Base-by-base conservation (phyloP, 495 filamentous ascomycete species). In the Annulohypoxylon maeteangense region DNA sequence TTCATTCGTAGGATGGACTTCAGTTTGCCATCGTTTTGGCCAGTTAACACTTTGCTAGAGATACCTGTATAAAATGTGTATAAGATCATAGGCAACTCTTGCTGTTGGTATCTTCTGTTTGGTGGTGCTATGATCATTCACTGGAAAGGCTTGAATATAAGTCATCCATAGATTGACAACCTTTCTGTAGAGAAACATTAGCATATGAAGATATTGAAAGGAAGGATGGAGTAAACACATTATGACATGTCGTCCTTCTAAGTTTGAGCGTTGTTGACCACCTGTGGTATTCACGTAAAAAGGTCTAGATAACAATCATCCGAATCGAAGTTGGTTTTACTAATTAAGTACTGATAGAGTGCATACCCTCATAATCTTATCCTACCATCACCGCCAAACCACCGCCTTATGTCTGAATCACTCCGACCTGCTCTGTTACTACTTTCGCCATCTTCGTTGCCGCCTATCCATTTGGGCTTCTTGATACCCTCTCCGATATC, bases 381-480 rank as follows among this genome's bases (percentile, higher is more conserved):
- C 65, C 76, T 72, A n/a, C 74, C 76, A 32, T 77, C 76, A 18
- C 81, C 79, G 3, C 81, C 82, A 72, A 84, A 84, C 81, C 81
- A 84, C 64, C 79, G 78, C 50, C 81, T 76, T 54, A 82, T 76
- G 61, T 83, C 81, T 3, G 75, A 75, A 56, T 75, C 73, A 7
- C 44, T 63, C 34, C 67, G 55, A 12, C 64, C 62, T 57, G 48
- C 32, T 58, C 60, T 66, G 31, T 68, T 76, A 50, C 68, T 68
- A 32, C 65, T 78, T 27, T 74, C 68, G 29, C 74, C 75, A 1
- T 68, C 81, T 14, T 79, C 84, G 62, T 81, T 85, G 16, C 86
- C 88, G 11, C 87, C 87, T 89, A 97, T 91, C 94, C 94, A 97
- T 67, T 90, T 92, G 2, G 93, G 94, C 74, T 89, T 84, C 76